Evolutionary conservation across 2,329 filamentous ascomycete species (phyloP).

Genomic region (Metarhizium humberi): DNA sequence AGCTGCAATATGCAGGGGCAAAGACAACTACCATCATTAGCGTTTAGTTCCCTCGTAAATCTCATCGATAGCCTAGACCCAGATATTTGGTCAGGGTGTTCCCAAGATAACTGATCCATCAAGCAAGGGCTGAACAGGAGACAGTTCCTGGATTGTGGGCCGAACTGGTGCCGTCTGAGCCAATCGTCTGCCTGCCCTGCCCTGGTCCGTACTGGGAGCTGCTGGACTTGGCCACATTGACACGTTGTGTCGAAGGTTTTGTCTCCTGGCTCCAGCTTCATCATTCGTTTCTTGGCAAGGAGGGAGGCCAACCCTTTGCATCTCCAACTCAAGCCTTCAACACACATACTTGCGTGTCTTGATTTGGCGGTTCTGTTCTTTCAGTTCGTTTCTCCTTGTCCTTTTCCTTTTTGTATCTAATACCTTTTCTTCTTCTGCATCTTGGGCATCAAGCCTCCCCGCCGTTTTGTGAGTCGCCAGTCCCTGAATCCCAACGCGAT

Average conservation of each 20-base stretch:
- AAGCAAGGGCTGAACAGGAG: too few relatives aligned
- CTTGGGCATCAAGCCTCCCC: not conserved
- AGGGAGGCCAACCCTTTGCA: constrained; percentile 3
- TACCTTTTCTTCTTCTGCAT: constrained; percentile 8
- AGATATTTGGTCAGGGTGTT: too few relatives aligned
- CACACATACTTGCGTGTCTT: not conserved
- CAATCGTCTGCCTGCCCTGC: too few relatives aligned
- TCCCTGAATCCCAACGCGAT: not conserved
- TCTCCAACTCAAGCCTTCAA: constrained; percentile 1
- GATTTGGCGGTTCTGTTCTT: not conserved
- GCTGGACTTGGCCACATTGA: not conserved
- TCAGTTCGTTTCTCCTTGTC: constrained; percentile 3
- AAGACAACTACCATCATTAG: too few relatives aligned
- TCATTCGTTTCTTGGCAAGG: constrained; percentile 1
- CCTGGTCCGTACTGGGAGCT: too few relatives aligned
- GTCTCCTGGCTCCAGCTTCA: constrained; percentile 3
- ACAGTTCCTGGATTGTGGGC: too few relatives aligned
- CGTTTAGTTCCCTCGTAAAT: too few relatives aligned
- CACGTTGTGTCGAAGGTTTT: not conserved
- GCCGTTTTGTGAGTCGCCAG: constrained; percentile 2
- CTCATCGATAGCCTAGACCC: too few relatives aligned
- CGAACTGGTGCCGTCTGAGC: too few relatives aligned
- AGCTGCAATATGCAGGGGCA: too few relatives aligned
- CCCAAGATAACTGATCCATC: too few relatives aligned
- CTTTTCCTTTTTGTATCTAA: constrained; percentile 6